Base-by-base conservation (phyloP, 768 basidiomycete species). In the Heimioporus sp. region DNA sequence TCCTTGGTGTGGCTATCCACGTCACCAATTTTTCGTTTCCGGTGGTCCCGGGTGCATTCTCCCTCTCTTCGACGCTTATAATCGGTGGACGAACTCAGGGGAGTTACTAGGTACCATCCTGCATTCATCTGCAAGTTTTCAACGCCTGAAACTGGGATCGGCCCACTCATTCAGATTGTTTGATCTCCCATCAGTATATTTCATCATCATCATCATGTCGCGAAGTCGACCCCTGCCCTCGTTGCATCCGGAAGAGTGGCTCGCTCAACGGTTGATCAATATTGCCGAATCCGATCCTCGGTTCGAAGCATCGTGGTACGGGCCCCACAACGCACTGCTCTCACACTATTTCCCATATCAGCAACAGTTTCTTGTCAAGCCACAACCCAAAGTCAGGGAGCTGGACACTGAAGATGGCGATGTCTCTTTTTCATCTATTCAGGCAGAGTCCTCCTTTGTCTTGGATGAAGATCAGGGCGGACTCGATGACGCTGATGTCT, bases 321-420 rank as follows among this genome's bases (percentile, higher is more conserved):
- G 50, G 30, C 38, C 44, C 2, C 20, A 46, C 21, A 51, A 45
- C 8, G 37, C 50, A 20, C 13, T 51, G 2, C 44, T 51, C 10
- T 51, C 43, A 1, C 50, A 51, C 10, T 51, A 39, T 10, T 51
- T 51, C 9, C 44, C 50, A 2, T 44, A 40, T 15, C 43, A 51
- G 10, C 50, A 40, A 17, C 43, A 17, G 3, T 51, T 51, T 11
- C 44, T 51, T 17, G 19, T 51, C 31, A 51, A 51, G 9, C 50
- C 50, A 6, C 50, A 51, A 8, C 20, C 43, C 0, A 46, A 40
- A 12, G n/a, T 51, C n/a, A 21, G 44, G 2, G 31, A 38, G 2
- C 4, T 6, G 13, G 5, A 35, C 2, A 35, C 24, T 4, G 35
- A 4, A 7, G 24, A 28, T 7, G 24, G 24, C 24, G 49, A 37